Conservation (phyloP, 495 filamentous ascomycete species). For the Daldinia loculata region DNA sequence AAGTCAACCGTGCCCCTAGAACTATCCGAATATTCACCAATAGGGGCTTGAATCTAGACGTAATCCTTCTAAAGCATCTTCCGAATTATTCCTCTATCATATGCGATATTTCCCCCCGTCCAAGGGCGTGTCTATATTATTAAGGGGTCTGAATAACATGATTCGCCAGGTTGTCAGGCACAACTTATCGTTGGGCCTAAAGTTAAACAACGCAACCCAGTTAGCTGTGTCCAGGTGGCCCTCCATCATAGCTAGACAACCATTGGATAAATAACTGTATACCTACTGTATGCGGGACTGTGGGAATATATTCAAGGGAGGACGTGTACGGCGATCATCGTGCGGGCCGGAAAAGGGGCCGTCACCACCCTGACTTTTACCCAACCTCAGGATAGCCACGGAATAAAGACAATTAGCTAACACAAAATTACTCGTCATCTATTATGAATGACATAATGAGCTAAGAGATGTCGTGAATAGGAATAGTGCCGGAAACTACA, state of each 20-base stretch:
- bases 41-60: background rate
- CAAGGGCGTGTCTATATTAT: slow-evolving; percentile 25
- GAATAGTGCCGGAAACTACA: slow-evolving; percentile 6
- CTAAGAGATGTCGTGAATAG: slow-evolving; percentile 1
- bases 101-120: slow-evolving; percentile 2
- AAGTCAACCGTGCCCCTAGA: background rate
- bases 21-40: slow-evolving; percentile 21
- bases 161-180: slow-evolving; percentile 41
- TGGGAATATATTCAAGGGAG: slow-evolving; percentile 33
- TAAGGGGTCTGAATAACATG: slow-evolving; percentile 19
- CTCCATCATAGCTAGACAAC: background rate
- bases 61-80: background rate
- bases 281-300: slow-evolving; percentile 23
- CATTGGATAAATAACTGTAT: slow-evolving; percentile 15
- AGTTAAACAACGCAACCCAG: slow-evolving; percentile 27
- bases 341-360: slow-evolving; percentile 31
- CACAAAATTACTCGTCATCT: background rate
- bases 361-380: slow-evolving; percentile 18
- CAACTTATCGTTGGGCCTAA: slow-evolving; percentile 35
- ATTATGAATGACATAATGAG: slow-evolving; percentile 2
- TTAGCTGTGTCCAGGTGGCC: slow-evolving; percentile 35
- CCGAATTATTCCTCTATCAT: slow-evolving; percentile 1
- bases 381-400: slow-evolving; percentile 16
- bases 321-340: slow-evolving; percentile 39
- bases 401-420: slow-evolving; percentile 20